These are phyloP conservation scores for Deinandra increscens DNA, from an alignment of 129 eudicot species.

Conservation along the genomic window DNA sequence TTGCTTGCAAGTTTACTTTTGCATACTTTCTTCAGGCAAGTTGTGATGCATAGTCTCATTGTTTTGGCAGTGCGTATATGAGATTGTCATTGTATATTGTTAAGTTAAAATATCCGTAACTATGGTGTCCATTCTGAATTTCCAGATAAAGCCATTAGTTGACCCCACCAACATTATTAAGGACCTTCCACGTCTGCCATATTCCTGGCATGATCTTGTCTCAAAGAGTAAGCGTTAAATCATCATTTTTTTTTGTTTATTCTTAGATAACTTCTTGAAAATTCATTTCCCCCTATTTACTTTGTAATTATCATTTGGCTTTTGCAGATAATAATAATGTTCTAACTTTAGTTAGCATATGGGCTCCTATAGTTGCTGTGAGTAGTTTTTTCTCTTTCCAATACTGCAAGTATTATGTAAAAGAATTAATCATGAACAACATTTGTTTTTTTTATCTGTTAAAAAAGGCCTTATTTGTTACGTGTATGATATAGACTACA, in stretches of 20 bases:
- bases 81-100: not conserved
- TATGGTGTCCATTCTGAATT: constrained; percentile 20
- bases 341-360: constrained; percentile 76
- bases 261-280: not conserved
- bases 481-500: constrained; percentile 3
- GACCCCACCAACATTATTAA: constrained; percentile 66
- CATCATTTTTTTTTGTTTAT: constrained; percentile 7
- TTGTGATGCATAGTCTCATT: constrained; percentile 16
- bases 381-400: constrained; percentile 36
- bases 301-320: constrained; percentile 19
- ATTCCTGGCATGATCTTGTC: constrained; percentile 91
- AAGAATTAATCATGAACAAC: not conserved
- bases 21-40: constrained; percentile 97
- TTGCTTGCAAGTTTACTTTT: constrained; percentile 82
- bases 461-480: not conserved
- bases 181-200: constrained; percentile 47
- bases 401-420: constrained; percentile 19
- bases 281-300: constrained; percentile 5
- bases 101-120: not conserved
- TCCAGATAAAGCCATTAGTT: constrained; percentile 87
- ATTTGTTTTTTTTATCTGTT: constrained; percentile 9
- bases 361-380: constrained; percentile 99
- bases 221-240: constrained; percentile 59
- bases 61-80: not conserved
- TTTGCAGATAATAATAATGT: constrained; percentile 74